Evolutionary conservation across 768 basidiomycete species (phyloP).

Genomic region (Rhodotorula toruloides): DNA sequence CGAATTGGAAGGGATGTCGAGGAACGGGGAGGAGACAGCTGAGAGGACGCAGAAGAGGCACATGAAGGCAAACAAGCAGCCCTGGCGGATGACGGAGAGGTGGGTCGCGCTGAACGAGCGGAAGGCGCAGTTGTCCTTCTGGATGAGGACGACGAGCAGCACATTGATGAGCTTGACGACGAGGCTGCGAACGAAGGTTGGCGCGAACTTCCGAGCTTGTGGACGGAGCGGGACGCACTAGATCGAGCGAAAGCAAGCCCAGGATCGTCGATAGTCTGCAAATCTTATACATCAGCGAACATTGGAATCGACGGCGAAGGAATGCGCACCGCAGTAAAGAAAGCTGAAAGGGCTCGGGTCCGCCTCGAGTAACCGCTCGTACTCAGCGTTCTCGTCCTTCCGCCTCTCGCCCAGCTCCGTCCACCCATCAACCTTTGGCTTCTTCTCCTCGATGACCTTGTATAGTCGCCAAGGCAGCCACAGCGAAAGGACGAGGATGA

Average conservation of each 20-base stretch:
- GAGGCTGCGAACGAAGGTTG: slow-evolving; percentile 13
- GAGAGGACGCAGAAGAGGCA: slow-evolving; percentile 56
- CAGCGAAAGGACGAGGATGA: slow-evolving; percentile 54
- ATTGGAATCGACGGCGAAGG: neutral
- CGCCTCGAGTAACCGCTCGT: slow-evolving; percentile 60
- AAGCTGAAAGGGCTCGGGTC: slow-evolving; percentile 67
- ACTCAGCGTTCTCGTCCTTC: slow-evolving; percentile 54
- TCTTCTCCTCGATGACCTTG: slow-evolving; percentile 55
- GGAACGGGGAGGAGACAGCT: slow-evolving; percentile 22
- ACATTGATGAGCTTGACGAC: slow-evolving; percentile 63
- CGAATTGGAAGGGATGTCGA: slow-evolving; percentile 36
- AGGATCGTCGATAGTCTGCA: slow-evolving; percentile 63
- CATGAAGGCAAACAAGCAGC: slow-evolving; percentile 57
- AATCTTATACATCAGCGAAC: too few species aligned
- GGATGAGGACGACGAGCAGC: slow-evolving; percentile 61
- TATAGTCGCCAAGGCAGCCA: slow-evolving; percentile 64
- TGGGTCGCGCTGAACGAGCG: slow-evolving; percentile 54
- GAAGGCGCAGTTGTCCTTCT: slow-evolving; percentile 67
- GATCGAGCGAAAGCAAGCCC: slow-evolving; percentile 52
- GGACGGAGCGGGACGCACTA: slow-evolving; percentile 5
- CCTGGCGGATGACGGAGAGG: slow-evolving; percentile 60
- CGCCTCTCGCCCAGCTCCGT: slow-evolving; percentile 67
- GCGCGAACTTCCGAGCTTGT: too few species aligned
- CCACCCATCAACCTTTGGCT: slow-evolving; percentile 62
- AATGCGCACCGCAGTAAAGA: slow-evolving; percentile 59